Evolutionary conservation across 257 asterid genomes (phyloP).

Genomic region (Echium plantagineum): DNA sequence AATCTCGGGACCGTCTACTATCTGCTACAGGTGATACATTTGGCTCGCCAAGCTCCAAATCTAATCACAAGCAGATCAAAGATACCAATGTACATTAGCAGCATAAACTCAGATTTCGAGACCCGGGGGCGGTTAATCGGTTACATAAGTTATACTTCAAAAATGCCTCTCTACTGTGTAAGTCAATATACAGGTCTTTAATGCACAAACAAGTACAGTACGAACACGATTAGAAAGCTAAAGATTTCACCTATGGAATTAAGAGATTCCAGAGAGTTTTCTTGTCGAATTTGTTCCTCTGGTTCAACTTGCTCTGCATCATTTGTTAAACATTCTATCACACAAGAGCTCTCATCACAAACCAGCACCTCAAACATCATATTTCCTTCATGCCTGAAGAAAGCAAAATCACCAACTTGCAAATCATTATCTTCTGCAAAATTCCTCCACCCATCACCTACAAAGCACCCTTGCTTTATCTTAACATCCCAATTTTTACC

Average conservation of each 20-base stretch:
- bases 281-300: neutral
- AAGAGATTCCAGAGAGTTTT: neutral
- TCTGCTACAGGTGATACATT: neutral
- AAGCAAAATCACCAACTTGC: conserved; percentile 11
- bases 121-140: too few species aligned
- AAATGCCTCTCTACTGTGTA: too few species aligned
- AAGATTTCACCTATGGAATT: too few species aligned
- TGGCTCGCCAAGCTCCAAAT: neutral
- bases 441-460: conserved; percentile 11
- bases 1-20: neutral
- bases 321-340: neutral
- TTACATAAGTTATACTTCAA: too few species aligned
- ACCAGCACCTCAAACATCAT: conserved; percentile 12
- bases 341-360: conserved; percentile 3
- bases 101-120: too few species aligned
- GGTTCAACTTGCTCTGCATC: neutral
- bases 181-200: too few species aligned
- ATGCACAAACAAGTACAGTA: too few species aligned
- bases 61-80: neutral
- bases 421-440: conserved; percentile 9
- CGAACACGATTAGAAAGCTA: too few species aligned
- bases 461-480: neutral
- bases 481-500: conserved; percentile 9
- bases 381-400: conserved; percentile 15
- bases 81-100: neutral